Evolutionary conservation across 2,329 filamentous ascomycete genomes (phyloP).

Genomic region (Hypomyces perniciosus): DNA sequence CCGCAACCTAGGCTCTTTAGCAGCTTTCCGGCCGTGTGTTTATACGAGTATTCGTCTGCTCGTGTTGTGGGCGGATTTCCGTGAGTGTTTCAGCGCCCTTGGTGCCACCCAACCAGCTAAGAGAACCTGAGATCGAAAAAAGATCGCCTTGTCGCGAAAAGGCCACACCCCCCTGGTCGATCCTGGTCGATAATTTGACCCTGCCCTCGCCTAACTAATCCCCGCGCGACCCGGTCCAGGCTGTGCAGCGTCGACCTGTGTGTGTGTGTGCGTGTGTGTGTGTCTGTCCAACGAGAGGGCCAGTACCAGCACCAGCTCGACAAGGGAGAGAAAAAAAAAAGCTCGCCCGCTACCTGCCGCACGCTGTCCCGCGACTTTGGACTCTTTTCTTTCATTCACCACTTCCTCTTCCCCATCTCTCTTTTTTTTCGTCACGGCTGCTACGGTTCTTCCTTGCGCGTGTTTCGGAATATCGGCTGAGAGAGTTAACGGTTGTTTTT

Average conservation of each 20-base stretch:
- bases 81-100: slow-evolving; percentile 22
- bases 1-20: no score
- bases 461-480: slow-evolving; percentile 39
- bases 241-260: slow-evolving; percentile 16
- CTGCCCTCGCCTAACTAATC: slow-evolving; percentile 24
- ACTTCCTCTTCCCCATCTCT: slow-evolving; percentile 26
- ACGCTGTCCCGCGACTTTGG: slow-evolving; percentile 25
- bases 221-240: slow-evolving; percentile 21
- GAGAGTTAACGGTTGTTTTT: slow-evolving; percentile 41
- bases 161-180: slow-evolving; percentile 19
- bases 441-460: slow-evolving; percentile 42
- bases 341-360: slow-evolving; percentile 30
- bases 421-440: slow-evolving; percentile 33
- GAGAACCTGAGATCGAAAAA: slow-evolving; percentile 10
- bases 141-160: slow-evolving; percentile 12
- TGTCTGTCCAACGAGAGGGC: slow-evolving; percentile 18
- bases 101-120: slow-evolving; percentile 10
- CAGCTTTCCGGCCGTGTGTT: no score
- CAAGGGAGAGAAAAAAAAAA: slow-evolving; percentile 30
- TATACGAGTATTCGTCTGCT: not conserved
- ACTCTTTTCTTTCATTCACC: slow-evolving; percentile 23
- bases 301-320: slow-evolving; percentile 23
- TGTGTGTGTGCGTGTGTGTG: slow-evolving; percentile 2
- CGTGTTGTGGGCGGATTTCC: slow-evolving; percentile 5
- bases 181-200: slow-evolving; percentile 27